Percentiles rank a stretch among this genome's conserved stretches.
These are phyloP conservation scores for Elsinoe fawcettii DNA, from an alignment of 2,329 filamentous ascomycete species.

Conservation along the genomic window DNA sequence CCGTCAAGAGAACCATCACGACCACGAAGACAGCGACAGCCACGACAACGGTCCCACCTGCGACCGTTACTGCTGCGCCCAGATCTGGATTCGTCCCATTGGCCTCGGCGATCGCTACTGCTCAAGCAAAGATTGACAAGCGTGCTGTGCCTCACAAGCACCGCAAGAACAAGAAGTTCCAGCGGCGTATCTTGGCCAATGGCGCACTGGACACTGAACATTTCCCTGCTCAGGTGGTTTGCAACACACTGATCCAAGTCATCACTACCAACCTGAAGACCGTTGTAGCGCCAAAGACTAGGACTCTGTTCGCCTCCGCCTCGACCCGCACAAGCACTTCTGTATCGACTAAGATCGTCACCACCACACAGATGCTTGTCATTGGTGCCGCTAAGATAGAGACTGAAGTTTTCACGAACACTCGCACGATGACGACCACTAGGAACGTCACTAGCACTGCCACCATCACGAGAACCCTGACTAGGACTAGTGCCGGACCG, in stretches of 20 bases:
- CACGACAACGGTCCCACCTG: not conserved
- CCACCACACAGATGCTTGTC: not conserved
- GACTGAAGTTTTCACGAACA: conserved; percentile 1
- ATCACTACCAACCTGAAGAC: conserved; percentile 5
- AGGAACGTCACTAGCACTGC: not conserved
- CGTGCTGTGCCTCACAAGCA: not conserved
- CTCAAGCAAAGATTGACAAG: not conserved
- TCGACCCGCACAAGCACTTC: conserved; percentile 4
- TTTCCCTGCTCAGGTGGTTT: not conserved
- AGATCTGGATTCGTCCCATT: conserved; percentile 1
- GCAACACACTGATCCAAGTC: conserved; percentile 10
- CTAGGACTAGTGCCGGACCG: not conserved
- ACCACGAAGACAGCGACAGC: not conserved
- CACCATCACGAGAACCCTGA: not conserved
- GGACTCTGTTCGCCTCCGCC: not conserved
- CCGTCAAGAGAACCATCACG: not conserved
- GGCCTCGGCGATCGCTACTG: conserved; percentile 4
- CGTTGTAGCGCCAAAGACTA: not conserved
- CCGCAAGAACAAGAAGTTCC: not conserved
- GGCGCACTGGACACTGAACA: not conserved
- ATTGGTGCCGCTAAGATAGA: not conserved
- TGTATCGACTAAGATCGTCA: not conserved
- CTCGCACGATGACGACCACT: not conserved
- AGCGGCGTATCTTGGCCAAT: conserved; percentile 1
- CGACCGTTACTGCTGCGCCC: not conserved